Conservation (phyloP, 805 yeast genomes). For the Diddensiella caesifluorescens region DNA sequence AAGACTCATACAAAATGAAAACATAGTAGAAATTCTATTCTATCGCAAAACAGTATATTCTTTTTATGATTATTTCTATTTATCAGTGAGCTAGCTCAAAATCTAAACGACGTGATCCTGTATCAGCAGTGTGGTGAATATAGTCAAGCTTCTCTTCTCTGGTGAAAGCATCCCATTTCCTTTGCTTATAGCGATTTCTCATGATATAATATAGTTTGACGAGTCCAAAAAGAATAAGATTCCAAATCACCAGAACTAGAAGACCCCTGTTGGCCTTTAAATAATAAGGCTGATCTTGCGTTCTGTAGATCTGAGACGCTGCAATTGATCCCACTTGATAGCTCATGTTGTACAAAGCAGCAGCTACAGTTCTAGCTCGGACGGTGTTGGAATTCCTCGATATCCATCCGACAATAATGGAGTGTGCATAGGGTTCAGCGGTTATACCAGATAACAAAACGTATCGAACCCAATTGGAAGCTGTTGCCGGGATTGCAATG, state of each 20-base stretch:
- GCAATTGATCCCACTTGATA: slow-evolving; percentile 53
- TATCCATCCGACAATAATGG: slow-evolving; percentile 53
- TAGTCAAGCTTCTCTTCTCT: slow-evolving; percentile 47
- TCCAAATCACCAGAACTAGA: slow-evolving; percentile 21
- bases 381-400: slow-evolving; percentile 59
- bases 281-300: slow-evolving; percentile 53
- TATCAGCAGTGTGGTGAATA: slow-evolving; percentile 40
- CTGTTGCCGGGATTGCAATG: slow-evolving; percentile 5
- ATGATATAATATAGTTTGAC: slow-evolving; percentile 32
- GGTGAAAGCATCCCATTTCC: slow-evolving; percentile 46
- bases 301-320: slow-evolving; percentile 50
- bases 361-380: slow-evolving; percentile 53
- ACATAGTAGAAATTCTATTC: too few species aligned
- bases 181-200: slow-evolving; percentile 33
- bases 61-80: too few species aligned
- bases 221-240: slow-evolving; percentile 17
- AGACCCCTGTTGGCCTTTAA: slow-evolving; percentile 44
- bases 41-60: too few species aligned
- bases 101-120: slow-evolving; percentile 55
- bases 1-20: too few species aligned
- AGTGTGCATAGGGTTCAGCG: slow-evolving; percentile 38
- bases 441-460: slow-evolving; percentile 5
- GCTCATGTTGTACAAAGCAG: slow-evolving; percentile 59
- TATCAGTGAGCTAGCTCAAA: slow-evolving; percentile 34
- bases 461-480: slow-evolving; percentile 8